These are phyloP conservation scores for Phytophthora brassicae DNA, from an alignment of 352 stramenopile genomes.

Conservation along the genomic window DNA sequence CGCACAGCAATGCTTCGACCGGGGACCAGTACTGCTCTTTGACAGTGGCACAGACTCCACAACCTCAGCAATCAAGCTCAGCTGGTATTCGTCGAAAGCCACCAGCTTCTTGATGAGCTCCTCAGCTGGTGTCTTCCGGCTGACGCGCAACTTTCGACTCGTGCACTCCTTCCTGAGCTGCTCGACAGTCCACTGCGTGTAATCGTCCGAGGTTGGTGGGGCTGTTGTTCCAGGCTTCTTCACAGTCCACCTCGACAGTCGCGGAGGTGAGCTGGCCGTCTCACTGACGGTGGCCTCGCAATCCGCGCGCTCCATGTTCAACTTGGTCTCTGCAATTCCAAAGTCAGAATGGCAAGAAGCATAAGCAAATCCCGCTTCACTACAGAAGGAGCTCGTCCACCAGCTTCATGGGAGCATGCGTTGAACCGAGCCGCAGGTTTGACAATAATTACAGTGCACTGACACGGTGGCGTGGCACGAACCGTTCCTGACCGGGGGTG, in stretches of 20 bases:
- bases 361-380: too few relatives aligned
- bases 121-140: background rate
- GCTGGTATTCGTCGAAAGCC: background rate
- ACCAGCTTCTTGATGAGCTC: background rate
- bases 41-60: background rate
- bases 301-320: background rate
- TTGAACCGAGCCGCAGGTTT: too few relatives aligned
- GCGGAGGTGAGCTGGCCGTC: background rate
- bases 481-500: background rate
- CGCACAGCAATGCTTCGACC: background rate
- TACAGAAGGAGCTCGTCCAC: too few relatives aligned
- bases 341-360: too few relatives aligned
- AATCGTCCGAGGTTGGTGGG: background rate
- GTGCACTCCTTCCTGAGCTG: background rate
- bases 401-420: too few relatives aligned
- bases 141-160: background rate
- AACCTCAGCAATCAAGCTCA: background rate
- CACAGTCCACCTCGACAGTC: background rate
- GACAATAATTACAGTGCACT: background rate
- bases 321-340: too few relatives aligned
- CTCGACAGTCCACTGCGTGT: background rate
- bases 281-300: background rate
- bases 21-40: too few relatives aligned
- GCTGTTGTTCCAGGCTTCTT: background rate
- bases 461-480: background rate